Base-by-base conservation (phyloP, 129 eudicot genomes). In the Saposhnikovia divaricata region DNA sequence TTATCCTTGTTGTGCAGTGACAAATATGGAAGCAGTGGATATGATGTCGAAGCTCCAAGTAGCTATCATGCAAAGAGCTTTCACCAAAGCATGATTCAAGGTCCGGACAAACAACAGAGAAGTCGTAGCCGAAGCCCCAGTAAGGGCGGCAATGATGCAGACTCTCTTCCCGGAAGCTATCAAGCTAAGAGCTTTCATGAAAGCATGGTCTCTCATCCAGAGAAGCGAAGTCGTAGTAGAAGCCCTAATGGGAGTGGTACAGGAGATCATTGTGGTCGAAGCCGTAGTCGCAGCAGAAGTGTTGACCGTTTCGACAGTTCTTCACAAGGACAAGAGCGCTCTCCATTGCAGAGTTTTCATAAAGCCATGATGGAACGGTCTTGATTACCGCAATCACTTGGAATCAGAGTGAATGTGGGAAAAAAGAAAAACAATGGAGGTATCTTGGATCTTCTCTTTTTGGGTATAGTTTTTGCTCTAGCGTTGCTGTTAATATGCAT, bases 181-280 rank as follows among this genome's bases (percentile, higher is more conserved):
- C 86, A 80, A 27, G 66, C 50, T 4, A 81, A 75, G 83, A 87
- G 89, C 83, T 87, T 76, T 47, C 88, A 87, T 43, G 90, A 87
- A 21, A 79, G 75, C 65, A 84, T 84, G 82, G 79, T 73, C 78
- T 80, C 51, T 47, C 78, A 50, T 77, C 44, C 77, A 38, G 81
- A 66, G 66, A 75, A 31, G 42, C 77, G 19, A 18, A 53, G 45
- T 23, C 74, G 74, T 15, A 79, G 81, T 61, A 78, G 74, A 78
- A 78, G 89, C 78, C 86, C 86, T 43, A 73, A 15, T 47, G 57
- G 68, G 38, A 77, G 83, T 47, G 80, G 83, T 73, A 71, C 82
- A 16, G 83, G 87, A 61, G 78, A 78, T 37, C 74, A 55, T 77
- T 50, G 46, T 51, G 79, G 37, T 15, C 72, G 80, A 13, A 82